These are phyloP conservation scores for Penicillium egyptiacum DNA, from an alignment of 495 filamentous ascomycete genomes.

Conservation along the genomic window DNA sequence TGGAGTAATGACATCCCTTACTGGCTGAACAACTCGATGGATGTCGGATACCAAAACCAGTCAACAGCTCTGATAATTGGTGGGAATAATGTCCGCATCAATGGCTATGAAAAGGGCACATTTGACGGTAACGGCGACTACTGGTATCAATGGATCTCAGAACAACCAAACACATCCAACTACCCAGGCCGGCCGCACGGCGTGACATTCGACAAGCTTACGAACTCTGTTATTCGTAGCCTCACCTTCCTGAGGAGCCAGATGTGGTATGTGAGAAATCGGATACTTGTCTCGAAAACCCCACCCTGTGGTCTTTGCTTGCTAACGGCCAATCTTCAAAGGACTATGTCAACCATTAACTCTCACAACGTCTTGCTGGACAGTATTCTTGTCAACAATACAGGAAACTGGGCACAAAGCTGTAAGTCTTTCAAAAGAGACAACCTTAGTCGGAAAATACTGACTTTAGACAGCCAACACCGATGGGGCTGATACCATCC, in stretches of 20 bases:
- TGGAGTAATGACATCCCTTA: constrained; percentile 49
- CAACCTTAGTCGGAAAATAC: neutral
- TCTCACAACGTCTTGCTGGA: constrained; percentile 35
- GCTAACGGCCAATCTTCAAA: neutral
- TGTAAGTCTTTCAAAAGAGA: constrained; percentile 3
- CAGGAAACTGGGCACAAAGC: constrained; percentile 22
- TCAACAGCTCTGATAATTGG: constrained; percentile 49
- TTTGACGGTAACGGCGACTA: constrained; percentile 47
- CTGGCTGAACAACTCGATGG: constrained; percentile 46
- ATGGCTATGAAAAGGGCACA: constrained; percentile 40
- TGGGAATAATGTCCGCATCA: constrained; percentile 41
- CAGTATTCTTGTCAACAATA: constrained; percentile 45
- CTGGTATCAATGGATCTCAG: constrained; percentile 39
- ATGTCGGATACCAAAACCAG: constrained; percentile 50
- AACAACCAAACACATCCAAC: constrained; percentile 35
- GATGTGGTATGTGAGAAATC: constrained; percentile 38
- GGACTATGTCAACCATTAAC: constrained; percentile 38
- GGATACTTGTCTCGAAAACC: neutral
- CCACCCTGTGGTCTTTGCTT: neutral
- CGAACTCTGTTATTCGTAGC: constrained; percentile 35
- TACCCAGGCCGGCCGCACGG: constrained; percentile 45
- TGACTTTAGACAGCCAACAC: constrained; percentile 33
- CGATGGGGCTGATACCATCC: constrained; percentile 41
- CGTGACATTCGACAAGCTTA: constrained; percentile 38
- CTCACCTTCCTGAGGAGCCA: constrained; percentile 43